Evolutionary conservation across 129 eudicot species (phyloP), one percentile per base, ranked within the genome.

Genomic region (Sambucus nigra): DNA sequence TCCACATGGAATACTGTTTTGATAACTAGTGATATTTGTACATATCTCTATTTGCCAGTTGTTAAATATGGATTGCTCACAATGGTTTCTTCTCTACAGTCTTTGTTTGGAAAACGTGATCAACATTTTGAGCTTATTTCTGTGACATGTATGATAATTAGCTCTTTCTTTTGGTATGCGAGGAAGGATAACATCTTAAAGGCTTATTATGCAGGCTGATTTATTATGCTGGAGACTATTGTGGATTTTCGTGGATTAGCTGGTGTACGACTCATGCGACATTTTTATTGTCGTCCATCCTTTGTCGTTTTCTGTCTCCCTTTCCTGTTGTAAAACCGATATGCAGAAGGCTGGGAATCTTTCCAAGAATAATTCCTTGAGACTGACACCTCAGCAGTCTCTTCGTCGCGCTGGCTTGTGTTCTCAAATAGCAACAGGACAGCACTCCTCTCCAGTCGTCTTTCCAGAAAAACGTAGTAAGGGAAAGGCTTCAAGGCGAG

Each of bases 401-500:
- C 84, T 77, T 44, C 95, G 86, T 18, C 95, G 89, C 58, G 68
- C 81, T 60, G 85, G 81, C 31, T 72, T 86, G 42, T 91, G 94
- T 61, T 84, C 95, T 59, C 95, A 79, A 72, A 64, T 81, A 45
- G 48, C 98, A 51, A 79, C 88, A 8, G 88, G 93, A 53, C 98
- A 91, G 44, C 95, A 91, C 66, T 73, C 88, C 8, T 91, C 95
- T 49, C 95, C 98, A 9, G 69, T 79, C 49, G 98, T 91, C 38
- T 91, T 81, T 63, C 98, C 98, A 0, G 98, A 91, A 55, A 91
- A 91, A 57, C 95, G 95, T 55, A 65, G 82, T 44, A 85, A 77
- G 60, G 88, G 69, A 51, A 91, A 67, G 72, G 69, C 66, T 26
- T 71, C 84, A 38, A 70, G 59, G 47, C 65, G 68, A 55, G 76